These are phyloP conservation scores for Spathaspora hagerdaliae DNA, from an alignment of 805 yeast species.

Conservation along the genomic window DNA sequence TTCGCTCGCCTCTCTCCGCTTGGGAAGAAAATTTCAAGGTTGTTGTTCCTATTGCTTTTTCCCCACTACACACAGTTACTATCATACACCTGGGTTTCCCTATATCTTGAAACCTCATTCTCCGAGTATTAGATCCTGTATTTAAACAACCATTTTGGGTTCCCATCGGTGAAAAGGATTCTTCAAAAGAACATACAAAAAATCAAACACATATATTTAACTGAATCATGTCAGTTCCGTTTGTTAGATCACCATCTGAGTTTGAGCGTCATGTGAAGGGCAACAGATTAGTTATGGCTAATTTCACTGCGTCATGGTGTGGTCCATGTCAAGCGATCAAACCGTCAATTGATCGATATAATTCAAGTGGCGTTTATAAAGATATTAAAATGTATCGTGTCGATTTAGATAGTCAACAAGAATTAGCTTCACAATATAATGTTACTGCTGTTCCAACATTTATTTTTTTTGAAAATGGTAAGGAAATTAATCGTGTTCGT, in stretches of 20 bases:
- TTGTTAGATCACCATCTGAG: conserved; percentile 27
- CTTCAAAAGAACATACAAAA: background rate
- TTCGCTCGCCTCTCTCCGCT: too few species aligned
- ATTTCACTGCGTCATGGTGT: conserved; percentile 61
- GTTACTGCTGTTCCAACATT: conserved; percentile 41
- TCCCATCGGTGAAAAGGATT: too few species aligned
- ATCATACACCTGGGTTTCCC: too few species aligned
- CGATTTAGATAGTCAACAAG: conserved; percentile 40
- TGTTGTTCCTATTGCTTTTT: too few species aligned
- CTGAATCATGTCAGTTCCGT: conserved; percentile 21
- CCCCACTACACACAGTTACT: too few species aligned
- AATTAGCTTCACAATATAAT: conserved; percentile 27
- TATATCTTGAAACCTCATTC: too few species aligned
- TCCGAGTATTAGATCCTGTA: too few species aligned
- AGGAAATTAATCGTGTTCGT: conserved; percentile 25
- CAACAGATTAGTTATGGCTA: conserved; percentile 41
- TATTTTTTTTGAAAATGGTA: conserved; percentile 28
- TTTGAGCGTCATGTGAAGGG: conserved; percentile 23
- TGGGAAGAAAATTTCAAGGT: too few species aligned
- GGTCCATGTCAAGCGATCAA: conserved; percentile 51
- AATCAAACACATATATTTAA: conserved; percentile 2
- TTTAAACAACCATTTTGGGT: too few species aligned
- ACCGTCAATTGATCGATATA: conserved; percentile 41
- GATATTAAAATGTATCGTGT: conserved; percentile 41
- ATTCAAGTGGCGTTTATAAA: conserved; percentile 18